Evolutionary conservation across 768 basidiomycete species (phyloP).

Genomic region (Hydnomerulius pinastri): DNA sequence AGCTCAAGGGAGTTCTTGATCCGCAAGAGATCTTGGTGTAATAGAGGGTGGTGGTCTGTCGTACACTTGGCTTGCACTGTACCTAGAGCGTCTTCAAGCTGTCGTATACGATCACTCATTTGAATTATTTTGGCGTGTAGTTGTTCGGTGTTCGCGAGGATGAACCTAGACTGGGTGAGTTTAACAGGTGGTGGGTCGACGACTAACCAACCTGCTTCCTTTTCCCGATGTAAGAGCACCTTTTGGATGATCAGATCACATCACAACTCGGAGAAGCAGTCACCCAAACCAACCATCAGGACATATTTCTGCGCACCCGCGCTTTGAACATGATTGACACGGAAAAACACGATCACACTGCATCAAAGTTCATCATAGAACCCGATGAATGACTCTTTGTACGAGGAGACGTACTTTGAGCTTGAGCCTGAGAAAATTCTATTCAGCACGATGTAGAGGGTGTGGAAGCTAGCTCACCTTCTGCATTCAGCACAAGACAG

Average conservation of each 20-base stretch:
- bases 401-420: conserved; percentile 46
- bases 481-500: conserved; percentile 67
- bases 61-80: conserved; percentile 42
- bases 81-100: conserved; percentile 62
- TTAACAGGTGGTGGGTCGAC: neutral
- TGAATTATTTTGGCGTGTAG: conserved; percentile 63
- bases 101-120: conserved; percentile 62
- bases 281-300: conserved; percentile 48
- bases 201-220: conserved; percentile 54
- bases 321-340: conserved; percentile 66
- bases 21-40: conserved; percentile 56
- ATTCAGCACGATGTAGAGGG: neutral
- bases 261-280: neutral
- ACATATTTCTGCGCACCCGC: conserved; percentile 64
- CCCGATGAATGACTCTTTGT: neutral
- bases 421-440: conserved; percentile 41
- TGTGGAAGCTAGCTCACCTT: conserved; percentile 39
- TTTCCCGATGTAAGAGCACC: conserved; percentile 63
- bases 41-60: conserved; percentile 52
- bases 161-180: conserved; percentile 46
- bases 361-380: conserved; percentile 10
- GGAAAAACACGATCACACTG: conserved; percentile 69
- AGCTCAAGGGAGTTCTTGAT: conserved; percentile 72
- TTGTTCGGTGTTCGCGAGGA: conserved; percentile 68
- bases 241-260: conserved; percentile 22